Conservation (phyloP, 1,139 yeast species). For the Saccharomycopsis hybrid region DNA sequence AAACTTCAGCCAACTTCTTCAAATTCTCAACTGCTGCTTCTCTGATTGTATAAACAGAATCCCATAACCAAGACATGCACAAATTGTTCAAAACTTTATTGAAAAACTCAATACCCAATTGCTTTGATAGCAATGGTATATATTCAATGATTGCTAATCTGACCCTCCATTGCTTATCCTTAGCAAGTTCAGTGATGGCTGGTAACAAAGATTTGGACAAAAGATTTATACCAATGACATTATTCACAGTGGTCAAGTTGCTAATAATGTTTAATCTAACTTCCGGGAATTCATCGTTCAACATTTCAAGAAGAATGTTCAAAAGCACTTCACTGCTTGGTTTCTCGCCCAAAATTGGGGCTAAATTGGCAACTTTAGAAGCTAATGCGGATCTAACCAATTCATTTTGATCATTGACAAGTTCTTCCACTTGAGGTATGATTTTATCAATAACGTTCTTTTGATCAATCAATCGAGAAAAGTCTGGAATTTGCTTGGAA, state of each 20-base stretch:
- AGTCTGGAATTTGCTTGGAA: constrained; percentile 85
- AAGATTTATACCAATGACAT: constrained; percentile 86
- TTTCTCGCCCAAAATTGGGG: constrained; percentile 82
- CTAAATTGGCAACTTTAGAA: constrained; percentile 75
- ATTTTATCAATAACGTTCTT: constrained; percentile 58
- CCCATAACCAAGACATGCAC: constrained; percentile 98
- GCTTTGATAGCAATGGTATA: constrained; percentile 93
- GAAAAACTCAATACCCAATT: constrained; percentile 87
- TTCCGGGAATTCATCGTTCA: constrained; percentile 95
- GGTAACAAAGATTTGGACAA: constrained; percentile 86
- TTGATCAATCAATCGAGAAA: constrained; percentile 49
- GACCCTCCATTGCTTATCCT: constrained; percentile 96
- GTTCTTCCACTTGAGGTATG: constrained; percentile 75
- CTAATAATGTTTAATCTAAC: constrained; percentile 93
- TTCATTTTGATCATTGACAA: constrained; percentile 89
- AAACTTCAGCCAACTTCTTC: constrained; percentile 71
- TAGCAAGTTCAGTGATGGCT: constrained; percentile 93
- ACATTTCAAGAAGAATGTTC: constrained; percentile 88
- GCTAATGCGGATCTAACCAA: constrained; percentile 92
- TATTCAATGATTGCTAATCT: constrained; percentile 95
- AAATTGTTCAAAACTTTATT: constrained; percentile 85
- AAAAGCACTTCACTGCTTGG: constrained; percentile 74
- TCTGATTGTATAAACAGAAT: constrained; percentile 91
- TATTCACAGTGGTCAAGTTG: constrained; percentile 84
- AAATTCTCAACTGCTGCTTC: constrained; percentile 91